A percentile compares a stretch with the other conserved stretches of the same genome.
These are phyloP conservation scores for Strigomonas culicis DNA, from an alignment of 208 protist genomes.

Conservation along the genomic window DNA sequence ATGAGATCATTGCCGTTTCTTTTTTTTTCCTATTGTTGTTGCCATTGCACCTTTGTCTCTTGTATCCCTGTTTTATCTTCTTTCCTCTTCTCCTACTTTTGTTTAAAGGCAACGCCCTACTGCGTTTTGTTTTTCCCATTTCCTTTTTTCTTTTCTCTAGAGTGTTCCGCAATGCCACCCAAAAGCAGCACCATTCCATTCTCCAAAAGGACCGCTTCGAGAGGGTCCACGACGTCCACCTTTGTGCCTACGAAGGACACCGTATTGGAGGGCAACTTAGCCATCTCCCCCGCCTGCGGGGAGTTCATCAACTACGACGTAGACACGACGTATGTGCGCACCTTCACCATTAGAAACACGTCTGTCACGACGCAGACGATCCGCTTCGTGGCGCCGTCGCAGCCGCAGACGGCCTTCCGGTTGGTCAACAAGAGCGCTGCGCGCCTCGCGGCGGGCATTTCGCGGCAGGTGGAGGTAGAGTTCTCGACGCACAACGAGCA, in stretches of 20 bases:
- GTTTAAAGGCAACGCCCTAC: too few relatives aligned
- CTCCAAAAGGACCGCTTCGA: background rate
- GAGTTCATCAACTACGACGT: conserved; percentile 87
- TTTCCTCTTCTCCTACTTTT: too few relatives aligned
- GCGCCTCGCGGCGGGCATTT: conserved; percentile 67
- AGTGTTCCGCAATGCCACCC: background rate
- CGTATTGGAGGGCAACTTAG: background rate
- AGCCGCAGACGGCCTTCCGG: conserved; percentile 48
- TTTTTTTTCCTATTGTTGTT: too few relatives aligned
- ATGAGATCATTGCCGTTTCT: too few relatives aligned
- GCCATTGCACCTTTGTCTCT: too few relatives aligned
- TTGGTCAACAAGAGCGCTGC: conserved; percentile 61
- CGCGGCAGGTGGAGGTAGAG: conserved; percentile 75
- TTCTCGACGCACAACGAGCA: conserved; percentile 66
- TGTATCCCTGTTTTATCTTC: too few relatives aligned
- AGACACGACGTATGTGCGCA: conserved; percentile 83
- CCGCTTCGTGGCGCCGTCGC: conserved; percentile 68
- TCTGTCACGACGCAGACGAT: conserved; percentile 53
- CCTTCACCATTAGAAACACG: conserved; percentile 78
- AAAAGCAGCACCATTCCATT: conserved; percentile 7
- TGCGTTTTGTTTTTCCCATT: too few relatives aligned
- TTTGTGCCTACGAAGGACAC: background rate
- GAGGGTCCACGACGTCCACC: background rate
- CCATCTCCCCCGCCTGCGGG: conserved; percentile 22
- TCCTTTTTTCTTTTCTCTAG: too few relatives aligned